Evolutionary conservation across 176 grass and related monocot species (phyloP), one percentile per base, ranked within the genome.

Genomic region (Dendrocalamus sinicus): DNA sequence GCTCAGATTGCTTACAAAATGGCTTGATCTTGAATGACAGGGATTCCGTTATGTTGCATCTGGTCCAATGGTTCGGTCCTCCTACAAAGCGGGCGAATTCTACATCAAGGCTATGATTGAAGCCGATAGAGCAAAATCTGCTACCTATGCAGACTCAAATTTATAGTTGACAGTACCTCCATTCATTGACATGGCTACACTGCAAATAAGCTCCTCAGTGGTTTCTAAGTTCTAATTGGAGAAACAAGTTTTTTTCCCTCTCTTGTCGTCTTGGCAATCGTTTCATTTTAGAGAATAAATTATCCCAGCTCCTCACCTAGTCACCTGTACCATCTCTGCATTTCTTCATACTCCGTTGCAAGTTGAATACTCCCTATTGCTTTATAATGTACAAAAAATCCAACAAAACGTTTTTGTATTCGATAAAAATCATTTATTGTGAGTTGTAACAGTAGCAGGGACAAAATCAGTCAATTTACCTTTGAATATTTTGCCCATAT

Each of bases 31-130:
- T 79, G 3, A 80, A 86, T 85, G 58, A 5, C 85, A 98, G 95
- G 95, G 95, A 45, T 95, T 98, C 78, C 88, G 89, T 51, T 98
- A 98, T 79, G 93, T 95, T 78, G 93, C 95, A 30, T 98, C 95
- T 35, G 95, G 95, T 22, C 93, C 95, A 19, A 95, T 98, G 91
- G 95, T 98, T 60, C 83, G 95, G 20, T 98, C 95, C 4, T 98
- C 95, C 2, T 98, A 98, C 83, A 98, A 98, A 83, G 93, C 93
- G 6, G 95, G 95, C 39, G 93, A 98, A 65, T 98, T 95, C 80
- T 98, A 98, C 68, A 98, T 98, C 83, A 98, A 95, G 17, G 88
- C 95, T 32, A 95, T 98, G 95, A 98, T 95, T 7, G 95, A 98
- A 88, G 89, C 91, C 23, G 95, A 98, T 30, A 83, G 91, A 55